Evolutionary conservation across 73 alveolate genomes (phyloP).

Genomic region (Uronychia binucleata): DNA sequence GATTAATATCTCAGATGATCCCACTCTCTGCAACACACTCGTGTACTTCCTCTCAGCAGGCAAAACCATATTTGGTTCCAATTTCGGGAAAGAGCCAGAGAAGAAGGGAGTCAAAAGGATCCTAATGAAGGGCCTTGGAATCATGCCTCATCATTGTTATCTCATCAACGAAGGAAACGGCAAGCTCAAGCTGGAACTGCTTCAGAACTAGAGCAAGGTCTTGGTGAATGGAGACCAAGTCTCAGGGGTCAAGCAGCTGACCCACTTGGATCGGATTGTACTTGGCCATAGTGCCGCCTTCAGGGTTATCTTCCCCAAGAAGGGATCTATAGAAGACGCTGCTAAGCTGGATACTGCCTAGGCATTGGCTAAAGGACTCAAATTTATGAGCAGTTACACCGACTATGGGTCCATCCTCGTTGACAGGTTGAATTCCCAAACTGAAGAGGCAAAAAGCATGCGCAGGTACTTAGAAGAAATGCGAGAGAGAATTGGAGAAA

Average conservation of each 20-base stretch:
- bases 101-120: not conserved
- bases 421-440: constrained; percentile 2
- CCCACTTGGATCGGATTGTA: constrained; percentile 13
- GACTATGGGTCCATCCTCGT: constrained; percentile 5
- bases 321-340: constrained; percentile 1
- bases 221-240: constrained; percentile 14
- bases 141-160: not conserved
- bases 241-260: not conserved
- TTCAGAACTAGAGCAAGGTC: not conserved
- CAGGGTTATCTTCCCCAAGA: constrained; percentile 6
- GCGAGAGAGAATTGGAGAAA: constrained; percentile 27
- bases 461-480: constrained; percentile 14
- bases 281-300: constrained; percentile 18
- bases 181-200: not conserved
- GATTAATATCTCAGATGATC: constrained; percentile 31
- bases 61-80: not conserved
- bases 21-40: constrained; percentile 8
- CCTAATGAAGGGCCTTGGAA: constrained; percentile 11
- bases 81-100: not conserved
- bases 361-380: not conserved
- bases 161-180: constrained; percentile 5
- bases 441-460: constrained; percentile 23
- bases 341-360: not conserved
- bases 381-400: not conserved
- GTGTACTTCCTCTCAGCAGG: constrained; percentile 12